Percentiles rank a stretch among this genome's conserved stretches.
Evolutionary conservation across 495 filamentous ascomycete genomes (phyloP).

Genomic region (Cairneyella variabilis): DNA sequence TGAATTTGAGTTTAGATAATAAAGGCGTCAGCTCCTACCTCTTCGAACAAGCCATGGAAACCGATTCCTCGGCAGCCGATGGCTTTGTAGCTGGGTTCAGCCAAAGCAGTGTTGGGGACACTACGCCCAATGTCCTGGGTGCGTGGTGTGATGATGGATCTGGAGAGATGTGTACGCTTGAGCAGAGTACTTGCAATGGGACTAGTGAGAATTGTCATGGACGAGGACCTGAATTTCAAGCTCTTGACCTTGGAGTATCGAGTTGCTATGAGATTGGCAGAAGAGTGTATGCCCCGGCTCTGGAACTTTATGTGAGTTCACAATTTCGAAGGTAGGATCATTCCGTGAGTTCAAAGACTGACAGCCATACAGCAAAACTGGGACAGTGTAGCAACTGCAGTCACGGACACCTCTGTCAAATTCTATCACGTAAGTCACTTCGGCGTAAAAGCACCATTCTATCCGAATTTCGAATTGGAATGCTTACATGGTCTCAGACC

Average conservation of each 20-base stretch:
- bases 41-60: constrained; percentile 69
- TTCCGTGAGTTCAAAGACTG: not conserved
- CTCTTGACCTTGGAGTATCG: constrained; percentile 63
- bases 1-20: constrained; percentile 57
- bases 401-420: constrained; percentile 35
- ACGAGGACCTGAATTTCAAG: constrained; percentile 72
- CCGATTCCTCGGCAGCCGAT: constrained; percentile 37
- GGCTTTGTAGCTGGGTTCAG: constrained; percentile 89
- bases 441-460: too few relatives aligned
- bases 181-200: constrained; percentile 74
- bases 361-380: constrained; percentile 32
- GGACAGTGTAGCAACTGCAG: constrained; percentile 36
- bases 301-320: constrained; percentile 51
- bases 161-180: constrained; percentile 57
- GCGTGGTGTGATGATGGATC: constrained; percentile 78
- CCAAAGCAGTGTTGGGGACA: constrained; percentile 92
- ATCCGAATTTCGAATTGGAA: too few relatives aligned
- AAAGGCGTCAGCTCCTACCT: constrained; percentile 86
- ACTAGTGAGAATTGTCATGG: constrained; percentile 75
- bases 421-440: constrained; percentile 21
- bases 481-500: constrained; percentile 61
- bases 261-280: constrained; percentile 72
- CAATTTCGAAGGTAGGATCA: constrained; percentile 16
- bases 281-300: constrained; percentile 62
- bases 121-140: constrained; percentile 80